Percentiles rank a stretch among this genome's conserved stretches.
phyloP scores from a whole-genome alignment of 2,329 filamentous ascomycete species.

The Madurella mycetomatis region DNA sequence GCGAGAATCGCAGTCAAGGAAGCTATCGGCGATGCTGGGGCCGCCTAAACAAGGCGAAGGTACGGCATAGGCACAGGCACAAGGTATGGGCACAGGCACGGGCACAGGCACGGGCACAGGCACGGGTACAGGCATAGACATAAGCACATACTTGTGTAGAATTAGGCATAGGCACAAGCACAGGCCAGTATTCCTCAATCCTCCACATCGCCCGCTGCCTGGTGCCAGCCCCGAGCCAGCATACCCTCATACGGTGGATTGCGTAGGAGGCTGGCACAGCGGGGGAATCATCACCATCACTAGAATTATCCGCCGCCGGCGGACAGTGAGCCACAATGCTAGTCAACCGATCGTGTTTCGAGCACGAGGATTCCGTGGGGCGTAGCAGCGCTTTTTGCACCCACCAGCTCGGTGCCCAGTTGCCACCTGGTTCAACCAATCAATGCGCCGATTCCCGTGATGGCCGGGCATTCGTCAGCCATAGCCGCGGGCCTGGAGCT shows the following conservation, averaged over 20 bases:
- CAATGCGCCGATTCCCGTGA: too few relatives aligned
- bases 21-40: too few relatives aligned
- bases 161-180: neutral
- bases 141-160: too few relatives aligned
- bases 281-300: neutral
- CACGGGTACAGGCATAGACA: too few relatives aligned
- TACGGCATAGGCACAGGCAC: too few relatives aligned
- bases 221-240: neutral
- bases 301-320: too few relatives aligned
- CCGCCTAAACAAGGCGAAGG: too few relatives aligned
- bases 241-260: neutral
- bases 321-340: neutral
- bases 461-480: too few relatives aligned
- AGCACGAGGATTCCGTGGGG: neutral
- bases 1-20: too few relatives aligned
- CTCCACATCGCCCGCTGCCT: conserved; percentile 3
- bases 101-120: too few relatives aligned
- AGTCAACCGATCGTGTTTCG: neutral
- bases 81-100: too few relatives aligned
- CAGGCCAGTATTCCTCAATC: neutral
- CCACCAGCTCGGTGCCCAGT: neutral
- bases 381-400: neutral
- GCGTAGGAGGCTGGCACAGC: conserved; percentile 8
- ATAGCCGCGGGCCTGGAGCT: too few relatives aligned
- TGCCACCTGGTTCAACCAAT: neutral